Conservation (phyloP, 352 stramenopile genomes). For the Globisporangium spiculum region DNA sequence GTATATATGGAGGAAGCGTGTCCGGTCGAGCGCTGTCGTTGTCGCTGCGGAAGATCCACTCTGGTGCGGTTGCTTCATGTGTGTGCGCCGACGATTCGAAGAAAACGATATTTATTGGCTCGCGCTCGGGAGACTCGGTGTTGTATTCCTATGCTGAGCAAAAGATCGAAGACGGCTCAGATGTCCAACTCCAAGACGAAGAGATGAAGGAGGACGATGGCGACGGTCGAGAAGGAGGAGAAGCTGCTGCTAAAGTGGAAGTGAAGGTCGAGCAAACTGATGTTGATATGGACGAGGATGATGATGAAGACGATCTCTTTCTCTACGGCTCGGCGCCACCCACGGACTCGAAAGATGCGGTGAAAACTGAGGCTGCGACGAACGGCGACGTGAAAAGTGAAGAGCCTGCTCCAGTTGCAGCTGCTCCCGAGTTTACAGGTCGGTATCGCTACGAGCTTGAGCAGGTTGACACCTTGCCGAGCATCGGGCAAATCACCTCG, state of each 20-base stretch:
- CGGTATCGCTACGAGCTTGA: slow-evolving; percentile 51
- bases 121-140: slow-evolving; percentile 72
- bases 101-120: slow-evolving; percentile 80
- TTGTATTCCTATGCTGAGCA: slow-evolving; percentile 59
- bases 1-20: slow-evolving; percentile 26
- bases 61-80: slow-evolving; percentile 48
- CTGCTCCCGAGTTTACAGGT: slow-evolving; percentile 10
- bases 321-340: slow-evolving; percentile 53
- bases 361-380: slow-evolving; percentile 15
- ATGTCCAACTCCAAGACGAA: slow-evolving; percentile 4
- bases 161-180: slow-evolving; percentile 18
- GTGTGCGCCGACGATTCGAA: slow-evolving; percentile 57
- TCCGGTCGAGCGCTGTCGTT: slow-evolving; percentile 26
- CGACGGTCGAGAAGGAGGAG: slow-evolving; percentile 7
- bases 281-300: slow-evolving; percentile 36
- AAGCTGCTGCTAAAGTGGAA: slow-evolving; percentile 9
- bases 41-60: slow-evolving; percentile 53
- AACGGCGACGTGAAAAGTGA: slow-evolving; percentile 15
- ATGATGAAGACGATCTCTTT: slow-evolving; percentile 77
- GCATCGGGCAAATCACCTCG: slow-evolving; percentile 80
- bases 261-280: slow-evolving; percentile 12
- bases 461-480: slow-evolving; percentile 63
- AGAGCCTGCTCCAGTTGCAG: background rate
- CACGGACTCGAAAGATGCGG: slow-evolving; percentile 17
- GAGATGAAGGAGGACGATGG: slow-evolving; percentile 18